These are phyloP conservation scores for Russula earlei DNA, from an alignment of 768 basidiomycete species.

Conservation along the genomic window DNA sequence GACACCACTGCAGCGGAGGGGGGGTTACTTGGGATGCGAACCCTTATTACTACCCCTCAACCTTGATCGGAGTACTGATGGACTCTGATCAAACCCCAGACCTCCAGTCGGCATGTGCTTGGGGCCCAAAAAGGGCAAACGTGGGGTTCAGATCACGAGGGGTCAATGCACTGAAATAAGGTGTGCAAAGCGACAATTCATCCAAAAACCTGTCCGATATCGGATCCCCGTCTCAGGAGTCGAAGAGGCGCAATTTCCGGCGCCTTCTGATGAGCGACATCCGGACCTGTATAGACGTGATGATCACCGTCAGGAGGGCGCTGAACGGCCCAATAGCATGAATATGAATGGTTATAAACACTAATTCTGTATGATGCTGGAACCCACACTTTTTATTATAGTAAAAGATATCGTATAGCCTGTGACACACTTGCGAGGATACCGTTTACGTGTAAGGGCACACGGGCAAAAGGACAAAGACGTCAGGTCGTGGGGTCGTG, in stretches of 20 bases:
- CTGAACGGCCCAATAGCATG: background rate
- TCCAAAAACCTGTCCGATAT: conserved; percentile 8
- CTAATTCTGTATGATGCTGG: background rate
- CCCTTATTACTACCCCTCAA: background rate
- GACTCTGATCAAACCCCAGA: conserved; percentile 6
- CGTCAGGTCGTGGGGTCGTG: conserved; percentile 46
- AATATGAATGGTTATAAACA: background rate
- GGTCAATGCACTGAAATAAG: background rate
- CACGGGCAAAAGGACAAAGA: background rate
- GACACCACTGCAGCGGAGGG: background rate
- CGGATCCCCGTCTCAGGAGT: conserved; percentile 4
- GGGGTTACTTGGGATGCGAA: background rate
- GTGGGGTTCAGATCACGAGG: conserved; percentile 3
- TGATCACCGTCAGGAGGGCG: background rate
- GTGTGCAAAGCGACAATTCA: conserved; percentile 5
- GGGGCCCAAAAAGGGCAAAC: conserved; percentile 3
- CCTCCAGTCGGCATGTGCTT: background rate
- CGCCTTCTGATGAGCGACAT: conserved; percentile 3
- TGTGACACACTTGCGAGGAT: background rate
- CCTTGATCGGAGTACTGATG: conserved; percentile 10
- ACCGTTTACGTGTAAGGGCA: background rate
- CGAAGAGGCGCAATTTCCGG: background rate
- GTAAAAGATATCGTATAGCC: background rate
- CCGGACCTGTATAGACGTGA: background rate
- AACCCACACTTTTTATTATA: background rate